Evolutionary conservation across 1,139 yeast genomes (phyloP).

Genomic region (Suhomyces terraborum): DNA sequence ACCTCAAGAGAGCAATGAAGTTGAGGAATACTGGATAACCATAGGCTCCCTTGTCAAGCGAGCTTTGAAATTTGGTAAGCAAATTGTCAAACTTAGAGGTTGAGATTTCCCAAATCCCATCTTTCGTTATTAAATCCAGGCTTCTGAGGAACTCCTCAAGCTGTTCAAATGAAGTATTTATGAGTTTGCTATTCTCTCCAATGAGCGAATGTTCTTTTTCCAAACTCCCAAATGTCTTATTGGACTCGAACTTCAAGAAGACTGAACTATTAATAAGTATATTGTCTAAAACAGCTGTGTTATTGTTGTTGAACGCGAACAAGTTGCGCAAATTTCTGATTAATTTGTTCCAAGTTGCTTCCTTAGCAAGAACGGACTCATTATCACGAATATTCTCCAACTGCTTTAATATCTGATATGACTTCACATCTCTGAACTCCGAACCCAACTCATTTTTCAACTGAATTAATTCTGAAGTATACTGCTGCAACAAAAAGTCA

Average conservation of each 20-base stretch:
- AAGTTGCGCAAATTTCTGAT: slow-evolving; percentile 33
- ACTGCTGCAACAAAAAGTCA: slow-evolving; percentile 39
- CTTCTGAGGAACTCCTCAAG: slow-evolving; percentile 18
- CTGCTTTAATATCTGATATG: slow-evolving; percentile 18
- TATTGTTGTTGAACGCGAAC: slow-evolving; percentile 36
- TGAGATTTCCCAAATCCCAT: slow-evolving; percentile 20
- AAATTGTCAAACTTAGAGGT: slow-evolving; percentile 19
- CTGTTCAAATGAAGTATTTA: slow-evolving; percentile 18
- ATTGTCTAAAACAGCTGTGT: slow-evolving; percentile 40
- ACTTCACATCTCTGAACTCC: slow-evolving; percentile 20
- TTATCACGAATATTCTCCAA: slow-evolving; percentile 19
- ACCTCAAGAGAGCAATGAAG: slow-evolving; percentile 20
- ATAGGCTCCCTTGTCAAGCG: slow-evolving; percentile 12
- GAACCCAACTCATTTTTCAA: slow-evolving; percentile 27
- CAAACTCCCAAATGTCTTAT: slow-evolving; percentile 14
- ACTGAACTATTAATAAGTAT: slow-evolving; percentile 33
- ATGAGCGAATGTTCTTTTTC: slow-evolving; percentile 15
- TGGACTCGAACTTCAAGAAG: slow-evolving; percentile 31
- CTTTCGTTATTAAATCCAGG: slow-evolving; percentile 17
- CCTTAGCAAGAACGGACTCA: slow-evolving; percentile 21
- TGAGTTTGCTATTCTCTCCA: slow-evolving; percentile 19
- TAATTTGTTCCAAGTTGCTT: slow-evolving; percentile 30
- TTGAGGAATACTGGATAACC: slow-evolving; percentile 19
- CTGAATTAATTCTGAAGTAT: slow-evolving; percentile 32
- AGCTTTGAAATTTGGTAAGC: slow-evolving; percentile 13